phyloP scores from a whole-genome alignment of 2,329 filamentous ascomycete genomes.

The Sporothrix euskadiensis region DNA sequence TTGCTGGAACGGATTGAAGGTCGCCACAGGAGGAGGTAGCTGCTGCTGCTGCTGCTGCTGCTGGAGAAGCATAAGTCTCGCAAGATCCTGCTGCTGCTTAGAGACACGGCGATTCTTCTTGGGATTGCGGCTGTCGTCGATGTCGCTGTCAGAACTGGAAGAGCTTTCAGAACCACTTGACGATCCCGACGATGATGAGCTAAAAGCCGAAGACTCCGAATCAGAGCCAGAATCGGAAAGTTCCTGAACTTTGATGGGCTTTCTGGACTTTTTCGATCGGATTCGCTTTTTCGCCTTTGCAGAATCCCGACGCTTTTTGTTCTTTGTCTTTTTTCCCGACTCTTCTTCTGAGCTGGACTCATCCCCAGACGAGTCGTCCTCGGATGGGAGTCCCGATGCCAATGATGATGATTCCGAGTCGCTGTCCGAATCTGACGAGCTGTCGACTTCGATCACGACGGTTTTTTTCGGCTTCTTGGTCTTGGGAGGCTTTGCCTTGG shows the following conservation, averaged over 20 bases:
- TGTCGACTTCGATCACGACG: slow-evolving; percentile 30
- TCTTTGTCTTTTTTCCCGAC: slow-evolving; percentile 36
- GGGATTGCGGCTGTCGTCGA: not conserved
- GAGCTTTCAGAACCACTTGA: slow-evolving; percentile 31
- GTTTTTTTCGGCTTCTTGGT: slow-evolving; percentile 37
- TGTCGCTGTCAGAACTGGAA: slow-evolving; percentile 29
- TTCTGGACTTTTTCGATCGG: slow-evolving; percentile 37
- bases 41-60: slow-evolving; percentile 19
- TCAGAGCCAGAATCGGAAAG: slow-evolving; percentile 30
- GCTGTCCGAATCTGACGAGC: slow-evolving; percentile 19
- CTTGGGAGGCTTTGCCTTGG: slow-evolving; percentile 37
- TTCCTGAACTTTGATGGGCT: slow-evolving; percentile 32
- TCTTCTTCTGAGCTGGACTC: slow-evolving; percentile 34
- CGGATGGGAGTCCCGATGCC: slow-evolving; percentile 31
- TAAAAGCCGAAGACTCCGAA: slow-evolving; percentile 4
- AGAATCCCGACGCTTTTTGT: slow-evolving; percentile 39
- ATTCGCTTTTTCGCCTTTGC: slow-evolving; percentile 38
- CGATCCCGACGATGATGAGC: slow-evolving; percentile 27
- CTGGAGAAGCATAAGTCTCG: slow-evolving; percentile 20
- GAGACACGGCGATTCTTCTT: not conserved
- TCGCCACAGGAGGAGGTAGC: not conserved
- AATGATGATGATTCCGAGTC: slow-evolving; percentile 18
- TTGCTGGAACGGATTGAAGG: slow-evolving; percentile 21
- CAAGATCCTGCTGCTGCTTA: slow-evolving; percentile 23
- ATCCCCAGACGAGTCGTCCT: slow-evolving; percentile 31